Evolutionary conservation across 2,329 filamentous ascomycete species (phyloP), one percentile per base, ranked within the genome.

Genomic region (Fusarium sp.): DNA sequence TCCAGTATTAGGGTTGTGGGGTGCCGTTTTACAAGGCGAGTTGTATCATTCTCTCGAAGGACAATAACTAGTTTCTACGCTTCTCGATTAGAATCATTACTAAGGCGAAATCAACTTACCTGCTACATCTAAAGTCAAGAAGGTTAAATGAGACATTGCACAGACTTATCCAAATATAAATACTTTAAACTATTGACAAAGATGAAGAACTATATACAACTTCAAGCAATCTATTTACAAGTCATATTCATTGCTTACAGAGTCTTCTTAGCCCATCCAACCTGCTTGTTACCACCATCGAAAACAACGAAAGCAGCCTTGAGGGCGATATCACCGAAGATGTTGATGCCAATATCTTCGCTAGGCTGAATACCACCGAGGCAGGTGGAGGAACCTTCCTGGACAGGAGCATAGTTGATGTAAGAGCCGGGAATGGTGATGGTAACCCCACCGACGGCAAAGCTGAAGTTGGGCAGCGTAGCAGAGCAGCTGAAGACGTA

Each of bases 331-430:
- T 88, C 86, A 22, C 87, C 87, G 74, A 86, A 88, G 72, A 93
- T 90, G 77, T 89, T 87, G 20, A 83, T 81, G 2, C 67, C 68
- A 19, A 71, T 41, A 8, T 59, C 51, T 2, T 69, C 66, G 50
- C 86, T 89, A 20, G 85, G 82, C 79, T 92, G 90, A 11, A 92
- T 80, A 68, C 89, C 90, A 65, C 89, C 90, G 67, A 90, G 90
- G 80, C 90, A 93, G 54, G 82, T 86, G 33, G 82, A 81, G 40
- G 79, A 81, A 22, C 82, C 79, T 5, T 56, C 39, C 7, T 35
- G 17, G 84, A 79, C 46, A 2, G 80, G 71, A 2, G 84, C 82
- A 67, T 87, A 90, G 69, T 83, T 84, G 69, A 89, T 83, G 46
- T 85, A 82, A n/a, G 76, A 74, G 7, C 86, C 87, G 41, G 83